These are phyloP conservation scores for Knufia petricola DNA, from an alignment of 2,329 filamentous ascomycete species.

Conservation along the genomic window DNA sequence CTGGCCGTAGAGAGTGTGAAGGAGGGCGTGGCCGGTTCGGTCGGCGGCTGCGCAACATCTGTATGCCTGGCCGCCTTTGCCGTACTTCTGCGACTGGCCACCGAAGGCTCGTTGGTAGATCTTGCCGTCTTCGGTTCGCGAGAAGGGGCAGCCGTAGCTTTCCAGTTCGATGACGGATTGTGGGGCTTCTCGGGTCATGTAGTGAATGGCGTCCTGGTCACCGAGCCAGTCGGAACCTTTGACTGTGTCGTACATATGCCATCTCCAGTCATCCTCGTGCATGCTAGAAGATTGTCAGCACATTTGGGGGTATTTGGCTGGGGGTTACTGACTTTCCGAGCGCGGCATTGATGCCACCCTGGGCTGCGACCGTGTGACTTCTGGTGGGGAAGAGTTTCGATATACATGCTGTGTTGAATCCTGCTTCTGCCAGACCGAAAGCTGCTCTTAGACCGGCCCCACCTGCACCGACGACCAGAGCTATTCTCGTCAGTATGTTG, in stretches of 20 bases:
- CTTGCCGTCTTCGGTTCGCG: constrained; percentile 84
- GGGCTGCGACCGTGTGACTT: constrained; percentile 57
- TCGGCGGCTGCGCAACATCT: constrained; percentile 93
- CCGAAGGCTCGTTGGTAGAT: constrained; percentile 99
- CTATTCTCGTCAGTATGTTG: constrained; percentile 29
- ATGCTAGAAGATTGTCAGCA: constrained; percentile 29
- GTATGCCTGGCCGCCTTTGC: constrained; percentile 97
- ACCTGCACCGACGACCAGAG: constrained; percentile 65
- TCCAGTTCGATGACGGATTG: constrained; percentile 58
- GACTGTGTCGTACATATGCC: constrained; percentile 53
- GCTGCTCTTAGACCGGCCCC: constrained; percentile 55
- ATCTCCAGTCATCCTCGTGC: constrained; percentile 48
- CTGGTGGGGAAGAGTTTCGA: constrained; percentile 56
- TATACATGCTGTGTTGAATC: constrained; percentile 56
- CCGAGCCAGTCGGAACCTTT: constrained; percentile 52
- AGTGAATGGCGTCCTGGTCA: constrained; percentile 51
- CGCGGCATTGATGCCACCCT: constrained; percentile 54
- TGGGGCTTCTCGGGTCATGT: constrained; percentile 49
- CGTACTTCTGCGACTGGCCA: constrained; percentile 89
- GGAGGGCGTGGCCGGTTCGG: constrained; percentile 89
- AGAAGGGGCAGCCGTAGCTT: constrained; percentile 93
- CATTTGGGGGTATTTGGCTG: neutral
- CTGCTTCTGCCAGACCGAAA: constrained; percentile 54
- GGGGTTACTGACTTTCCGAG: constrained; percentile 37
- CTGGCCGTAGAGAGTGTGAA: constrained; percentile 97